Base-by-base conservation (phyloP, 2,329 filamentous ascomycete genomes). In the Phaeosphaeria sp. region DNA sequence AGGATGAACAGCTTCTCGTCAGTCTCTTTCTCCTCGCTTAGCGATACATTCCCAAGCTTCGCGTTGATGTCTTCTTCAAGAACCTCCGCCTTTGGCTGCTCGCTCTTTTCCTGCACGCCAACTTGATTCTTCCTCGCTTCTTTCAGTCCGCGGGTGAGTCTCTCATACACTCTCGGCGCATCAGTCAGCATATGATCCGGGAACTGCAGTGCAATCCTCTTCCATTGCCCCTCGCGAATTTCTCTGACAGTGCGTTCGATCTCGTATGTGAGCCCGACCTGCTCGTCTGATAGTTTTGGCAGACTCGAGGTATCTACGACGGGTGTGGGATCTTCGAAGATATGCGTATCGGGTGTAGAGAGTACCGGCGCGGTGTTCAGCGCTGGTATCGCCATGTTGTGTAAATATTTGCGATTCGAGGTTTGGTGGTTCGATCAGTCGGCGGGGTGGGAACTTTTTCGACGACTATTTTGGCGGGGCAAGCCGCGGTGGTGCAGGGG, bases 141-240 rank as follows among this genome's bases (percentile, higher is more conserved):
- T 40, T 76, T 75, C 49, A 90, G 71, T 0, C 83, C 84, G 45
- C 80, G 78, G 54, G 81, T 82, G 60, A 96, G 78, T 0, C 87
- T 80, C 53, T 89, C 87, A 55, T 90, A 92, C 0, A 97, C 91
- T 56, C 90, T 84, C 5, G 92, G 90, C 8, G 91, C 92, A 82
- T 99, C 93, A 0, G 86, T 83, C 0, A 99, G 85, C 92, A 98
- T 96, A 25, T 89, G 84, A 78, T 99, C 95, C 0, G 95, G 94
- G 67, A 99, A 98, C 74, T 99, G 95, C n/a, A 99, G 80, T 1
- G 93, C 95, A 30, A 99, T 86, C 50, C 90, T 86, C 61, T 80
- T 85, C 86, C 92, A 96, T 75, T 83, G 83, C 44, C 87, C 90
- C 5, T 82, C 78, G n/a, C 83, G 82, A 47, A 99, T 90, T 76